A percentile compares a stretch with the other conserved stretches of the same genome.
These are phyloP conservation scores for Chimonanthus praecox DNA, from an alignment of 164 flowering plant genomes.

Conservation along the genomic window DNA sequence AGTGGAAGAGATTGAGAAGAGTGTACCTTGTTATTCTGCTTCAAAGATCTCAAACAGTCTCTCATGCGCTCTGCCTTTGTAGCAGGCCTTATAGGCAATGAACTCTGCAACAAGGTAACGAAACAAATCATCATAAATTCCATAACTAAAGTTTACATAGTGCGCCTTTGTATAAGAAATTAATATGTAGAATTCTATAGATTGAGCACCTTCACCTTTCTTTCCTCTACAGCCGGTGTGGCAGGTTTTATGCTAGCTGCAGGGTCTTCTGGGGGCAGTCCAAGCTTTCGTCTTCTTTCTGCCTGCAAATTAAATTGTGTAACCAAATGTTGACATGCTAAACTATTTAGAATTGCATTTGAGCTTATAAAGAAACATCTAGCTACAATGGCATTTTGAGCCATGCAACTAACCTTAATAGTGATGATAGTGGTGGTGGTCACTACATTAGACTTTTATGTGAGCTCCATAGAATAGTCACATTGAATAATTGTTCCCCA, in stretches of 20 bases:
- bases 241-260: slow-evolving; percentile 50
- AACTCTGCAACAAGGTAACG: slow-evolving; percentile 41
- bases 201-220: slow-evolving; percentile 42
- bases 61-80: slow-evolving; percentile 93
- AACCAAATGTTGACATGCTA: background rate
- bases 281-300: slow-evolving; percentile 93
- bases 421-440: too few relatives aligned
- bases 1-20: background rate
- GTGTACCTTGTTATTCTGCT: slow-evolving; percentile 79
- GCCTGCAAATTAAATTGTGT: slow-evolving; percentile 43
- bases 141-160: background rate
- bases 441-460: too few relatives aligned
- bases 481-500: too few relatives aligned
- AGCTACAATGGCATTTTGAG: too few relatives aligned
- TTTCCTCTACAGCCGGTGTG: slow-evolving; percentile 72
- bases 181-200: background rate
- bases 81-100: slow-evolving; percentile 78
- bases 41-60: slow-evolving; percentile 82
- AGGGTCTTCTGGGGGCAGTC: slow-evolving; percentile 87
- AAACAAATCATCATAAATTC: background rate
- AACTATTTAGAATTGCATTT: too few relatives aligned
- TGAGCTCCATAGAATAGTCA: too few relatives aligned
- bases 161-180: background rate
- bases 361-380: too few relatives aligned
- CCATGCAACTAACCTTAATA: too few relatives aligned